Evolutionary conservation across 2,329 filamentous ascomycete genomes (phyloP).

Genomic region (Ceratocystis albifundus): DNA sequence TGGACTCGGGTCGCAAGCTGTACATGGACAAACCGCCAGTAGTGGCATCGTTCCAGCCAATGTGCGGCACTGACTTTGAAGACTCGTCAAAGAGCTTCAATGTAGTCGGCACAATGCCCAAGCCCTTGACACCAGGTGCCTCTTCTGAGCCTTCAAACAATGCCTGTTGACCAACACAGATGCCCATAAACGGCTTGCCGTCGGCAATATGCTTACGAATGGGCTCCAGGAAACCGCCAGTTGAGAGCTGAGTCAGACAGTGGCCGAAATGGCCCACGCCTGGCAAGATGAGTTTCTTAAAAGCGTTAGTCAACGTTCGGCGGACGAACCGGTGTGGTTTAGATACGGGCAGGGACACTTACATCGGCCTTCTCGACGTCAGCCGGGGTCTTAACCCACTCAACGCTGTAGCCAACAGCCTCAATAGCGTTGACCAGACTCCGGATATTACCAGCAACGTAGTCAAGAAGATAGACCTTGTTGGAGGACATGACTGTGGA

Average conservation of each 20-base stretch:
- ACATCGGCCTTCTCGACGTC: slow-evolving; percentile 81
- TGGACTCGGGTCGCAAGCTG: slow-evolving; percentile 66
- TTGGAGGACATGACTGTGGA: slow-evolving; percentile 45
- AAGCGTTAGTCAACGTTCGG: slow-evolving; percentile 18
- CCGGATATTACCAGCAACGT: slow-evolving; percentile 91
- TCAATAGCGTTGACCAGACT: slow-evolving; percentile 97
- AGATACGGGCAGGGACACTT: slow-evolving; percentile 26
- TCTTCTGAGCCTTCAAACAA: slow-evolving; percentile 81
- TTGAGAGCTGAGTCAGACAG: slow-evolving; percentile 73
- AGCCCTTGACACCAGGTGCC: slow-evolving; percentile 56
- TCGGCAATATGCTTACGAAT: slow-evolving; percentile 71
- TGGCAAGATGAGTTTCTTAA: slow-evolving; percentile 80
- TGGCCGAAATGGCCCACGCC: slow-evolving; percentile 97
- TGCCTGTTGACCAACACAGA: slow-evolving; percentile 89
- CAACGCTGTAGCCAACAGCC: slow-evolving; percentile 81
- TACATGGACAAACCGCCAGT: slow-evolving; percentile 52
- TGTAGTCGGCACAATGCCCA: slow-evolving; percentile 60
- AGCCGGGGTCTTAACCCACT: slow-evolving; percentile 78
- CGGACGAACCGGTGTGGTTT: neutral
- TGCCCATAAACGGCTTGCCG: slow-evolving; percentile 96
- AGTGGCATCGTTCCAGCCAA: slow-evolving; percentile 92
- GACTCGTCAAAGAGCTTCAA: slow-evolving; percentile 66
- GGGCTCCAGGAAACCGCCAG: slow-evolving; percentile 72
- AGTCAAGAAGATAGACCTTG: slow-evolving; percentile 68
- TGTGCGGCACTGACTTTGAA: slow-evolving; percentile 90